These are phyloP conservation scores for Penicillium angulare DNA, from an alignment of 495 filamentous ascomycete species.

Conservation along the genomic window DNA sequence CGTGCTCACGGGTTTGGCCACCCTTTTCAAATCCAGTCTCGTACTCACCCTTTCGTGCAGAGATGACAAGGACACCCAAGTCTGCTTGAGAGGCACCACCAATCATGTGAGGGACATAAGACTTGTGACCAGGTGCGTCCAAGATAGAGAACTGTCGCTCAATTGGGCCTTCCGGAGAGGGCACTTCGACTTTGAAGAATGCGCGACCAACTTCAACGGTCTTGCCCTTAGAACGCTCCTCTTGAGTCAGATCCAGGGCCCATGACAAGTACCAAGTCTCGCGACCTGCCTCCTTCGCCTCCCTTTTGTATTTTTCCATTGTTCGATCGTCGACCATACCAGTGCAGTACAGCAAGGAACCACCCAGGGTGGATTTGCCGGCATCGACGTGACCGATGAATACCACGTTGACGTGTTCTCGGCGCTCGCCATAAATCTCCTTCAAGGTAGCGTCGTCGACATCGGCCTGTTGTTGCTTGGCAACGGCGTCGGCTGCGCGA, in stretches of 20 bases:
- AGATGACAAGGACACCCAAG: slow-evolving; percentile 94
- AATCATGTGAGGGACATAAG: slow-evolving; percentile 94
- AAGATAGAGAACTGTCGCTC: slow-evolving; percentile 77
- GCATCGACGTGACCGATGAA: slow-evolving; percentile 99
- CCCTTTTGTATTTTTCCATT: slow-evolving; percentile 94
- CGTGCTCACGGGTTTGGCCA: slow-evolving; percentile 96
- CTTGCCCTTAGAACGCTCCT: slow-evolving; percentile 96
- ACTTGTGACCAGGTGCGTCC: slow-evolving; percentile 96
- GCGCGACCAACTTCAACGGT: slow-evolving; percentile 96
- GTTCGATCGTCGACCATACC: slow-evolving; percentile 99
- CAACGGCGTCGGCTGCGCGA: slow-evolving; percentile 79
- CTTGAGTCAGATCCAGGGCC: slow-evolving; percentile 94
- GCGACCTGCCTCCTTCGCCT: slow-evolving; percentile 92
- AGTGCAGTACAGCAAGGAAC: slow-evolving; percentile 84
- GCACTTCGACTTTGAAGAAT: slow-evolving; percentile 90
- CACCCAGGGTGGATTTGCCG: slow-evolving; percentile 94
- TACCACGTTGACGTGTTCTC: slow-evolving; percentile 95
- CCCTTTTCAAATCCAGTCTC: slow-evolving; percentile 99
- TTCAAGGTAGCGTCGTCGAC: slow-evolving; percentile 88
- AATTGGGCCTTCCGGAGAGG: slow-evolving; percentile 41
- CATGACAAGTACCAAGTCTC: slow-evolving; percentile 99
- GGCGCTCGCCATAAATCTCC: slow-evolving; percentile 88
- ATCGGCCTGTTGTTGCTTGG: slow-evolving; percentile 82
- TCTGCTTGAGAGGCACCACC: slow-evolving; percentile 95
- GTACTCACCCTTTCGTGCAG: slow-evolving; percentile 96